Conservation (phyloP, 495 filamentous ascomycete species). For the Cercophora samala region DNA sequence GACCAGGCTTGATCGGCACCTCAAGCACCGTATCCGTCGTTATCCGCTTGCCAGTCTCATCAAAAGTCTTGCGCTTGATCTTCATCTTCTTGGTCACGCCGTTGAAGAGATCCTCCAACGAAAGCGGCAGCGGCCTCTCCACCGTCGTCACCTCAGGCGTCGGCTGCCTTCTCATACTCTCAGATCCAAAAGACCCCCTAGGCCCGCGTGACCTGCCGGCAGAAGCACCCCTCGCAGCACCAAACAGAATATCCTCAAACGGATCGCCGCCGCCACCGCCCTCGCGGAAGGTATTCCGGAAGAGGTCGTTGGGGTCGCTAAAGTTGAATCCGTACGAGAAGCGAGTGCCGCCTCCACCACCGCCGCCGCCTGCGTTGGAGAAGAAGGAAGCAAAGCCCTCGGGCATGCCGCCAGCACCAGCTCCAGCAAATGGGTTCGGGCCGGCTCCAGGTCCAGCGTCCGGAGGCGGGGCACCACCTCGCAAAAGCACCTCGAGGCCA, state of each 20-base stretch:
- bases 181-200: slow-evolving; percentile 43
- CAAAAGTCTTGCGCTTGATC: slow-evolving; percentile 93
- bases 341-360: slow-evolving; percentile 44
- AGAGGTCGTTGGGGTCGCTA: slow-evolving; percentile 78
- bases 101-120: slow-evolving; percentile 80
- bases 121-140: slow-evolving; percentile 75
- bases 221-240: slow-evolving; percentile 29
- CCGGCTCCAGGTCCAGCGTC: slow-evolving; percentile 47
- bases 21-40: slow-evolving; percentile 86
- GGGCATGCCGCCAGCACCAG: slow-evolving; percentile 39
- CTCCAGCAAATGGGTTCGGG: slow-evolving; percentile 48
- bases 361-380: slow-evolving; percentile 19
- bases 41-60: slow-evolving; percentile 75
- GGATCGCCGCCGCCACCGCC: slow-evolving; percentile 48
- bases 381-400: slow-evolving; percentile 32
- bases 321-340: slow-evolving; percentile 77
- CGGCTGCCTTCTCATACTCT: slow-evolving; percentile 50
- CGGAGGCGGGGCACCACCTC: slow-evolving; percentile 72
- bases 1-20: slow-evolving; percentile 88
- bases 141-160: slow-evolving; percentile 88
- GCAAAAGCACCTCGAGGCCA: slow-evolving; percentile 87
- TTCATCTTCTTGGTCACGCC: slow-evolving; percentile 93
- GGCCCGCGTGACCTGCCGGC: slow-evolving; percentile 35
- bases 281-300: slow-evolving; percentile 70
- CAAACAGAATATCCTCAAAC: slow-evolving; percentile 33